phyloP scores from a whole-genome alignment of 345 rosid species.

The Erodium maritimum region DNA sequence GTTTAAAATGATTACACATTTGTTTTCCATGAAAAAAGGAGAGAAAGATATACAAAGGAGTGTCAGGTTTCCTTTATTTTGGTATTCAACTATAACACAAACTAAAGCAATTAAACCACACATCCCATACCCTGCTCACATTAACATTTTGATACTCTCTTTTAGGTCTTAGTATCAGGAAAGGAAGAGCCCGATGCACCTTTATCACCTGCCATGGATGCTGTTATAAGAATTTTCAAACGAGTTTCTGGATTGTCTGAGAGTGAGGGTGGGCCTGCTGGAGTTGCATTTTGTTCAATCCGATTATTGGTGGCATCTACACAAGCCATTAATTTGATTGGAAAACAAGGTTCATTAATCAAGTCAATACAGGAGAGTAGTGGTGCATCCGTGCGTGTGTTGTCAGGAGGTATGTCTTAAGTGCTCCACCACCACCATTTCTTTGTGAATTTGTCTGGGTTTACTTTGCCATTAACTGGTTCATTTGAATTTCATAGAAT shows the following conservation, averaged over 20 bases:
- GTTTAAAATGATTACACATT: too few species aligned
- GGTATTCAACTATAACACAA: background rate
- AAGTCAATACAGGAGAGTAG: constrained; percentile 76
- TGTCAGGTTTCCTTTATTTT: background rate
- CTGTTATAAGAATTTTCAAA: constrained; percentile 36
- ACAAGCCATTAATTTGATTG: constrained; percentile 80
- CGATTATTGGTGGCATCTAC: constrained; percentile 68
- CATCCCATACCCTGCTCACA: background rate
- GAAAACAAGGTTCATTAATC: constrained; percentile 79
- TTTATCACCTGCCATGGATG: constrained; percentile 52
- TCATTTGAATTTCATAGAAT: background rate
- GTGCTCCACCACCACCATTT: background rate
- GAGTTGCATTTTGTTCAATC: constrained; percentile 43
- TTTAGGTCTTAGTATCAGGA: constrained; percentile 46
- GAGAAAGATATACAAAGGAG: background rate
- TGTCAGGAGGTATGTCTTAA: constrained; percentile 44
- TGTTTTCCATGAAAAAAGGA: too few species aligned
- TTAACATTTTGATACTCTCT: background rate
- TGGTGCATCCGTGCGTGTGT: constrained; percentile 65
- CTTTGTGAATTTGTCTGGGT: background rate
- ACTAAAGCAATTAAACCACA: background rate
- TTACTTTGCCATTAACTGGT: background rate
- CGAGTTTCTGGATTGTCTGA: constrained; percentile 34
- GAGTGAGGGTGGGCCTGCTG: constrained; percentile 26
- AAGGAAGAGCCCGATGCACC: constrained; percentile 45